Conservation (phyloP, 2,329 filamentous ascomycete genomes). For the Aspergillus oerlinghausenensis region DNA sequence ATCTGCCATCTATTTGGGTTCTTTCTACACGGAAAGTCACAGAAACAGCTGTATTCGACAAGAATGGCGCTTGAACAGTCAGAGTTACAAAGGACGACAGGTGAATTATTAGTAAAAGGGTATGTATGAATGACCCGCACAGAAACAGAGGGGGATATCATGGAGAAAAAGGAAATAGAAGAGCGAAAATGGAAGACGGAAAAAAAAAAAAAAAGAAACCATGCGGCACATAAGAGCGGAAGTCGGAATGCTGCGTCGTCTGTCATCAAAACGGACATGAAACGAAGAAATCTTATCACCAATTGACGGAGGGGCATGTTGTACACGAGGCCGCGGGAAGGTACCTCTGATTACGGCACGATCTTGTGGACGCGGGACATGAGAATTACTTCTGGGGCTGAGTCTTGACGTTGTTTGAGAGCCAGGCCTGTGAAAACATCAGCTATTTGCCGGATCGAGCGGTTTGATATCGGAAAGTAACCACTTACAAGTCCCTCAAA, state of each 20-base stretch:
- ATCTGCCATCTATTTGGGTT: slow-evolving; percentile 14
- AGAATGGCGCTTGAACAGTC: slow-evolving; percentile 10
- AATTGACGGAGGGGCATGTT: slow-evolving; percentile 26
- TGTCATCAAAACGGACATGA: slow-evolving; percentile 40
- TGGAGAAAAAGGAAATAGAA: slow-evolving; percentile 27
- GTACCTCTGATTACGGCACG: slow-evolving; percentile 16
- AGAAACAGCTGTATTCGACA: slow-evolving; percentile 2
- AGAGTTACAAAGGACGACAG: slow-evolving; percentile 15
- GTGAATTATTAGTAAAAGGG: slow-evolving; percentile 28
- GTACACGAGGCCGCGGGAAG: slow-evolving; percentile 27
- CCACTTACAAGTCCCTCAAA: slow-evolving; percentile 67
- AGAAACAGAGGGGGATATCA: slow-evolving; percentile 43
- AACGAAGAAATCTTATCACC: slow-evolving; percentile 23
- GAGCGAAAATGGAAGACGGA: slow-evolving; percentile 15
- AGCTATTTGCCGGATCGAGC: slow-evolving; percentile 1
- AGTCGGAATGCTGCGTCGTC: slow-evolving; percentile 38
- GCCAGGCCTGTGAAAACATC: slow-evolving; percentile 54
- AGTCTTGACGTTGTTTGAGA: slow-evolving; percentile 77
- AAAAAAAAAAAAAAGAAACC: slow-evolving; percentile 9
- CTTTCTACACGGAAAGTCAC: slow-evolving; percentile 12
- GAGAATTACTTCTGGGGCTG: slow-evolving; percentile 37
- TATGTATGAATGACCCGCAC: slow-evolving; percentile 28
- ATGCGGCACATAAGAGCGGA: slow-evolving; percentile 19
- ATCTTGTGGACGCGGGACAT: slow-evolving; percentile 5
- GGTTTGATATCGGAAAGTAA: neutral